Evolutionary conservation across 495 filamentous ascomycete species (phyloP), one percentile per base, ranked within the genome.

Genomic region (Xylaria bambusicola): DNA sequence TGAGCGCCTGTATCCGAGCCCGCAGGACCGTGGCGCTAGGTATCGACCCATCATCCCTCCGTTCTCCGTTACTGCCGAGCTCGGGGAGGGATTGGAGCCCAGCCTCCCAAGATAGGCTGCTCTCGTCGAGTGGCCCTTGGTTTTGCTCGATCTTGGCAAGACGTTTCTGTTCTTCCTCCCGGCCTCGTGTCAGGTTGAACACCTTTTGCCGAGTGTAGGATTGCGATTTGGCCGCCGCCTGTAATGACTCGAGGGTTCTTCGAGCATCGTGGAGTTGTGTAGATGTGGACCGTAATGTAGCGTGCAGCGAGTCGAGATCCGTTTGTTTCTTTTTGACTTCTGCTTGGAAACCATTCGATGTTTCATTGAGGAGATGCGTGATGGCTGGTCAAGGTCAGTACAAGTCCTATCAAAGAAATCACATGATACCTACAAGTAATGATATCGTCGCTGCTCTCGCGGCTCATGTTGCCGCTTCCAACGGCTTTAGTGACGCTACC

Each of bases 311-410:
- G 63, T 93, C 90, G 58, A 96, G 86, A 17, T 85, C 80, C 27
- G 88, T 84, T 76, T 97, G 93, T 64, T 96, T 96, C 41, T 84
- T 80, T 35, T 84, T 86, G 29, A 95, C 77, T 59, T 88, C 88
- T n/a, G 81, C 77, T 20, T 88, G 85, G 69, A 96, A 90, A 38
- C 89, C 84, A 21, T 82, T 78, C 38, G 91, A 84, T 23, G 90
- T 87, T 48, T 88, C 83, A 8, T 82, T 82, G 12, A 98, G 82
- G 59, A 95, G 81, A 52, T 88, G 83, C 27, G 84, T 81, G 60
- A 89, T 88, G 18, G 89, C 89, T 93, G 57, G 29, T 26, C 36
- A 12, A 17, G 8, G 58, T 65, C 38, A 66, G 45, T 33, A 62
- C 26, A 41, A 17, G 2, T 31, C 15, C 23, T 42, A 50, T 38